Percentiles rank a stretch among this genome's conserved stretches.
Conservation (phyloP, 495 filamentous ascomycete genomes). For the Aspergillus steynii region DNA sequence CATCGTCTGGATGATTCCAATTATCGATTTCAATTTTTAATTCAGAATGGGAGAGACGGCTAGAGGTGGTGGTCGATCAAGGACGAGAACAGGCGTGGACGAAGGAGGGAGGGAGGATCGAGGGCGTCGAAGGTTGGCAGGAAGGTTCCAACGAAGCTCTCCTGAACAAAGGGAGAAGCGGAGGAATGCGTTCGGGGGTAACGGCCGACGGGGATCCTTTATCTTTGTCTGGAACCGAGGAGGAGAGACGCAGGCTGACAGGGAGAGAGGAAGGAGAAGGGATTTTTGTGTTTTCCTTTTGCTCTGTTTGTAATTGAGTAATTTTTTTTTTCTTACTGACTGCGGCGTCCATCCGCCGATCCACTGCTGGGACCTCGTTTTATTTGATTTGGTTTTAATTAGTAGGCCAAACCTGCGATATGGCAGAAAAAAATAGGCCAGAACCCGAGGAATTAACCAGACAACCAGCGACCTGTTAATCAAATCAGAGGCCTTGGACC, state of each 20-base stretch:
- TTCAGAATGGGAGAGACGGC: neutral
- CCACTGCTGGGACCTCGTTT: constrained; percentile 13
- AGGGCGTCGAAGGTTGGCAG: constrained; percentile 10
- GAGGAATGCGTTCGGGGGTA: constrained; percentile 19
- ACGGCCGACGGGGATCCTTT: constrained; percentile 4
- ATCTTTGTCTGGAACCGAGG: constrained; percentile 4
- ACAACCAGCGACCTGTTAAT: neutral
- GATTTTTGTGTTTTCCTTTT: constrained; percentile 44
- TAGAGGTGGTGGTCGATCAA: neutral
- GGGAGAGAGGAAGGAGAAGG: constrained; percentile 9
- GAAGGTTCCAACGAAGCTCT: constrained; percentile 20
- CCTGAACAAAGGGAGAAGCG: constrained; percentile 29
- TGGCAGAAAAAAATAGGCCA: no score
- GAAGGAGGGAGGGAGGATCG: constrained; percentile 20
- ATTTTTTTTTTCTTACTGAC: constrained; percentile 21
- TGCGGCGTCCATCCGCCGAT: constrained; percentile 29
- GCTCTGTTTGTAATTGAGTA: constrained; percentile 41
- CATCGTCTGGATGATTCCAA: neutral
- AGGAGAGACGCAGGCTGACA: constrained; percentile 1
- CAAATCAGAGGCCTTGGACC: constrained; percentile 15
- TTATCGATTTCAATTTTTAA: no score
- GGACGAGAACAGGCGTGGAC: constrained; percentile 10
- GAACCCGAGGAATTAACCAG: no score
- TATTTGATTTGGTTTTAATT: no score
- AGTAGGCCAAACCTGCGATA: no score